Percentiles rank a stretch among this genome's conserved stretches.
These are phyloP conservation scores for Arabidopsis lyrata DNA, from an alignment of 441 rosid genomes.

Conservation along the genomic window DNA sequence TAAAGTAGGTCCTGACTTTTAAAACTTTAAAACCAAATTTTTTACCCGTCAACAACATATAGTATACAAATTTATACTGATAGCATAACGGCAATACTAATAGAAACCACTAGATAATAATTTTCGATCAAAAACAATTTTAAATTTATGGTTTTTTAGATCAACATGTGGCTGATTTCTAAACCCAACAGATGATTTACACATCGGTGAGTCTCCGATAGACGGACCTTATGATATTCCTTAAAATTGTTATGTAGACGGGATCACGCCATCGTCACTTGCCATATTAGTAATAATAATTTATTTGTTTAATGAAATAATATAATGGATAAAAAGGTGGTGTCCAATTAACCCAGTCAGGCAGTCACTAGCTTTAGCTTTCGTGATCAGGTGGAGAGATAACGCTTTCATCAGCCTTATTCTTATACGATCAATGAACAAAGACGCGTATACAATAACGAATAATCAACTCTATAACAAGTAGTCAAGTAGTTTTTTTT, in stretches of 20 bases:
- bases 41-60: background rate
- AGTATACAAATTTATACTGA: too few relatives aligned
- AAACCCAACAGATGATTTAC: background rate
- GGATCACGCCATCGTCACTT: slow-evolving; percentile 29
- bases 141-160: background rate
- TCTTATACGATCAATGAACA: slow-evolving; percentile 6
- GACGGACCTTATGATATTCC: background rate
- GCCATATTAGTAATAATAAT: slow-evolving; percentile 22
- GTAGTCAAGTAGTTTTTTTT: too few relatives aligned
- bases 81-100: background rate
- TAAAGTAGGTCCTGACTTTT: background rate
- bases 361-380: slow-evolving; percentile 31
- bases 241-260: slow-evolving; percentile 22
- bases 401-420: slow-evolving; percentile 39
- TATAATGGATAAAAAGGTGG: background rate
- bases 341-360: slow-evolving; percentile 37
- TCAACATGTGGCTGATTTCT: background rate
- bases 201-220: background rate
- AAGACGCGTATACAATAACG: background rate
- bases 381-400: slow-evolving; percentile 37
- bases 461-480: background rate
- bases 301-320: too few relatives aligned
- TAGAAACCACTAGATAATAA: background rate
- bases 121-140: background rate
- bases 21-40: too few relatives aligned